These are phyloP conservation scores for Vaccinium myrtillus DNA, from an alignment of 148 eudicot genomes.

Conservation along the genomic window DNA sequence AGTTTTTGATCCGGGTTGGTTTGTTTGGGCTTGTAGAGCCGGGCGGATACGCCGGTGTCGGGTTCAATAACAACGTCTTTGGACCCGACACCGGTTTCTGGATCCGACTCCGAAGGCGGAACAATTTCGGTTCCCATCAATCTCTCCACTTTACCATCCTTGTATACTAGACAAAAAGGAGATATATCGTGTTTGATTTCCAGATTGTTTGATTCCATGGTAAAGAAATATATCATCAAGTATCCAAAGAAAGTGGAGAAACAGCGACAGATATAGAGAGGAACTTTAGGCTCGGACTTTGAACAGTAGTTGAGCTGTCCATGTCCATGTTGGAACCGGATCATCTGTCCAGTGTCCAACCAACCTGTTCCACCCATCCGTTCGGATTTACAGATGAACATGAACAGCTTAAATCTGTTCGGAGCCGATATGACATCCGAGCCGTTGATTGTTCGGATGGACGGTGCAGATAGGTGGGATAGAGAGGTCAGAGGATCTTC, in stretches of 20 bases:
- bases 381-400: too few relatives aligned
- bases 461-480: too few relatives aligned
- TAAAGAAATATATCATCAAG: neutral
- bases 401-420: too few relatives aligned
- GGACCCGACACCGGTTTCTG: constrained; percentile 26
- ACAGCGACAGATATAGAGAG: neutral
- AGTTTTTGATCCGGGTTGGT: constrained; percentile 11
- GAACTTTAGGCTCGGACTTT: neutral
- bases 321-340: too few relatives aligned
- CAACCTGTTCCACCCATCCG: too few relatives aligned
- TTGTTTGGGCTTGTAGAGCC: constrained; percentile 41
- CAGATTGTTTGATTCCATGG: neutral
- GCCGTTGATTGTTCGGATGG: too few relatives aligned
- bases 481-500: too few relatives aligned
- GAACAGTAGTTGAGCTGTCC: neutral
- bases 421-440: too few relatives aligned
- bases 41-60: constrained; percentile 24
- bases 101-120: constrained; percentile 19
- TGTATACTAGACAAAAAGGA: constrained; percentile 18
- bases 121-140: constrained; percentile 18
- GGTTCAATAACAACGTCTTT: constrained; percentile 32
- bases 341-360: too few relatives aligned
- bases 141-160: constrained; percentile 36
- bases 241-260: neutral
- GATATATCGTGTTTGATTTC: neutral